A percentile compares a stretch with the other conserved stretches of the same genome.
These are phyloP conservation scores for Plasmodium vivax DNA, from an alignment of 169 alveolate genomes.

Conservation along the genomic window DNA sequence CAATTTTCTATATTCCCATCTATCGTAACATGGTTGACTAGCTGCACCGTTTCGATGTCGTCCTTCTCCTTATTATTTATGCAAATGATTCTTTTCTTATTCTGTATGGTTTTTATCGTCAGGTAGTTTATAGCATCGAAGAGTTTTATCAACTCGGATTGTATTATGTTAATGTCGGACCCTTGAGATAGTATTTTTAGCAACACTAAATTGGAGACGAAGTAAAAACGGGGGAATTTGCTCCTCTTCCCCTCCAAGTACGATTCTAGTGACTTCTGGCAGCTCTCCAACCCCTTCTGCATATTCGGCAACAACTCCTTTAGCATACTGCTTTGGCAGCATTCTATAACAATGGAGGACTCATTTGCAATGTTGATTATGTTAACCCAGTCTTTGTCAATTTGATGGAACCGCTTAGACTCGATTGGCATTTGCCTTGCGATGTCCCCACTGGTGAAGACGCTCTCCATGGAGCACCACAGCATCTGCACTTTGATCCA, in stretches of 20 bases:
- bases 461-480: slow-evolving; percentile 97
- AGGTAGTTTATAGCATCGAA: slow-evolving; percentile 96
- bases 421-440: slow-evolving; percentile 97
- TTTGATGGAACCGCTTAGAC: slow-evolving; percentile 94
- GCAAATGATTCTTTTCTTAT: slow-evolving; percentile 80
- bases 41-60: slow-evolving; percentile 91
- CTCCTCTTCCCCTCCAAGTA: slow-evolving; percentile 97
- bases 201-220: slow-evolving; percentile 95
- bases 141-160: slow-evolving; percentile 94
- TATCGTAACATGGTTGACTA: slow-evolving; percentile 92
- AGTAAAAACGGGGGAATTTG: slow-evolving; percentile 97
- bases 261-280: slow-evolving; percentile 95
- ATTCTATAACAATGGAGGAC: slow-evolving; percentile 92
- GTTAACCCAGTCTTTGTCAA: slow-evolving; percentile 95
- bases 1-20: slow-evolving; percentile 98
- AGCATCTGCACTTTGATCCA: slow-evolving; percentile 97
- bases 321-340: slow-evolving; percentile 95
- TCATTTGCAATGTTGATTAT: slow-evolving; percentile 96
- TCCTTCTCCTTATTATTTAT: slow-evolving; percentile 89
- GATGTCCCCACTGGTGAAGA: slow-evolving; percentile 98
- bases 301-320: slow-evolving; percentile 94
- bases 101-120: slow-evolving; percentile 85
- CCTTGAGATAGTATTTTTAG: slow-evolving; percentile 96
- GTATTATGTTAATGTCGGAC: slow-evolving; percentile 95
- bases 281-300: slow-evolving; percentile 93